Evolutionary conservation across 78 protist genomes (phyloP), one percentile per base, ranked within the genome.

Genomic region (Dictyostelium intermedium): DNA sequence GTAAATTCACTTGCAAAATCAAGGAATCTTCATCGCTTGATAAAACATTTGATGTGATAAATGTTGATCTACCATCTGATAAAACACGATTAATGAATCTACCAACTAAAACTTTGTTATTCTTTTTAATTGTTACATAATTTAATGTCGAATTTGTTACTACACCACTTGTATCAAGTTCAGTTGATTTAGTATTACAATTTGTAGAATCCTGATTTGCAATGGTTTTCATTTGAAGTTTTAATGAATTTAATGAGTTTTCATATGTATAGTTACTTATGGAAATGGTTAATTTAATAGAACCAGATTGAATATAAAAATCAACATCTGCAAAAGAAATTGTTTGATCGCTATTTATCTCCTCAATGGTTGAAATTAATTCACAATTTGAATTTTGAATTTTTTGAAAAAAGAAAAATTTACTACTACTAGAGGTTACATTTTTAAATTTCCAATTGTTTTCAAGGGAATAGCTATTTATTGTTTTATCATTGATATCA

Each of bases 11-110:
- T 25, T n/a, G 32, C 27, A 30, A 25, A n/a, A 25, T 27, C 2
- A 66, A 27, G 11, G 74, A 66, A 8, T 66, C 18, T 56, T 56
- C 20, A 27, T 27, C 34, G 11, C 35, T n/a, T 66, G 32, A 11
- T 27, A 25, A 8, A 3, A 66, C 18, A 27, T 8, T 66, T 25
- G 74, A 27, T 2, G 74, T 66, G 0, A 72, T 35, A 30, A 43
- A 45, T 9, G 81, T 84, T 0, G 80, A 25, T 30, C 91, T 35
- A 7, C 91, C 91, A 69, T 84, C 91, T 25, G 91, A 84, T 45
- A 39, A 20, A 23, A 25, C 66, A 61, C n/a, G n/a, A 16, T 34
- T 35, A 11, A 84, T 23, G 45, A 84, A 84, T 37, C 81, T 34
- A 41, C 91, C 91, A n/a, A 14, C 27, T 10, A 84, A 34, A 27